These are phyloP conservation scores for Exophiala alcalophila DNA, from an alignment of 2,329 filamentous ascomycete genomes.

Conservation along the genomic window DNA sequence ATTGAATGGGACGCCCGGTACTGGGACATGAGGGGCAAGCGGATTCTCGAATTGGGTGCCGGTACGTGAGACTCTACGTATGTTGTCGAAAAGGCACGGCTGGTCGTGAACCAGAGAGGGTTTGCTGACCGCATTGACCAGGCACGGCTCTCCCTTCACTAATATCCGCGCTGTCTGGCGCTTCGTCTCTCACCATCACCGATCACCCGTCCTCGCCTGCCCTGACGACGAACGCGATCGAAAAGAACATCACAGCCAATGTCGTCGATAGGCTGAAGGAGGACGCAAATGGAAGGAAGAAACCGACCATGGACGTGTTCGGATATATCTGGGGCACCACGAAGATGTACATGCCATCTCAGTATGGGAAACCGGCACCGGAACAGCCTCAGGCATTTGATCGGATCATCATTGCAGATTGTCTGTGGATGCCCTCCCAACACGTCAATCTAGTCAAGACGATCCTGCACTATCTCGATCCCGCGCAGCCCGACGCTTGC, in stretches of 20 bases:
- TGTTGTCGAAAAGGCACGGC: no score
- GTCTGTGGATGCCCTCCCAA: constrained; percentile 58
- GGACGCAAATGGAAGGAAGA: no score
- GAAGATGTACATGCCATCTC: constrained; percentile 38
- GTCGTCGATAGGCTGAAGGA: constrained; percentile 1
- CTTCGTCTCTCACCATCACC: constrained; percentile 46
- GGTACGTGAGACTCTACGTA: constrained; percentile 53
- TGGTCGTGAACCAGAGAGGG: no score
- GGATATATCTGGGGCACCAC: constrained; percentile 27
- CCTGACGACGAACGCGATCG: constrained; percentile 31
- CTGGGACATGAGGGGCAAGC: constrained; percentile 49
- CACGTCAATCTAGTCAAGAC: constrained; percentile 55
- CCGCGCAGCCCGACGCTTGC: constrained; percentile 11
- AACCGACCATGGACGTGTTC: constrained; percentile 12
- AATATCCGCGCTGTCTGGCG: constrained; percentile 37
- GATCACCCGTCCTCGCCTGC: constrained; percentile 49
- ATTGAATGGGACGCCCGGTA: constrained; percentile 25
- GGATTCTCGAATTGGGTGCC: constrained; percentile 58
- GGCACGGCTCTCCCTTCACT: constrained; percentile 44
- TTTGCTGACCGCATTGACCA: no score
- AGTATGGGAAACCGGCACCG: constrained; percentile 18
- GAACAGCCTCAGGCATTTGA: constrained; percentile 43
- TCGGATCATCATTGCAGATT: constrained; percentile 59
- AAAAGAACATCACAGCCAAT: constrained; percentile 24
- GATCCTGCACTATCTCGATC: constrained; percentile 51